Conservation (phyloP, 495 filamentous ascomycete genomes). For the Aspergillus taichungensis region DNA sequence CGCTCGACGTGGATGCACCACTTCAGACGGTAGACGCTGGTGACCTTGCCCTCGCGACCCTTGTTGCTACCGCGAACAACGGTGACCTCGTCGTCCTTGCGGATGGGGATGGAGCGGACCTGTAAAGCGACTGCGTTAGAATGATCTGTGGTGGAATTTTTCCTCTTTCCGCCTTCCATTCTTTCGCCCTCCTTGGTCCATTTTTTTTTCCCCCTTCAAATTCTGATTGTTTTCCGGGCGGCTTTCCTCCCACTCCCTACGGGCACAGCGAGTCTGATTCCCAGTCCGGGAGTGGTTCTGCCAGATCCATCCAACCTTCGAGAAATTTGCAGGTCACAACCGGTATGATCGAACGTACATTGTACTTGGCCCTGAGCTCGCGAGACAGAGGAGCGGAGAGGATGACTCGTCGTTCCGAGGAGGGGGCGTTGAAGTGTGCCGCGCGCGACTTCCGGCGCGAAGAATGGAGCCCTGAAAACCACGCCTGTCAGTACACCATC, state of each 20-base stretch:
- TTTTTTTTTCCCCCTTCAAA: too few relatives aligned
- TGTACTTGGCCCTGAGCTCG: constrained; percentile 93
- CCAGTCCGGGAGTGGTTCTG: constrained; percentile 1
- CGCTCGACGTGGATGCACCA: constrained; percentile 90
- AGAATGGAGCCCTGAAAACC: constrained; percentile 53
- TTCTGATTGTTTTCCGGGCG: neutral
- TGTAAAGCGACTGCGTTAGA: constrained; percentile 27
- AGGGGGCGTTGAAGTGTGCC: constrained; percentile 90
- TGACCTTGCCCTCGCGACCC: constrained; percentile 76
- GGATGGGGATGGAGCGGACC: constrained; percentile 95
- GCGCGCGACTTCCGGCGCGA: constrained; percentile 96
- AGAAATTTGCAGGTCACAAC: neutral
- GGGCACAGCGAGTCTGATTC: neutral
- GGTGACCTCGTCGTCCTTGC: constrained; percentile 93
- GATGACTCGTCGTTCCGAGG: constrained; percentile 80
- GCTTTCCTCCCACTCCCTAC: neutral
- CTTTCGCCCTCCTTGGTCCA: neutral
- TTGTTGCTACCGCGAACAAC: constrained; percentile 85
- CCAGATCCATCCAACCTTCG: constrained; percentile 5
- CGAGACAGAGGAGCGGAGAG: constrained; percentile 93
- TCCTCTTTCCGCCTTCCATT: neutral
- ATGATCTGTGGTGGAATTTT: neutral
- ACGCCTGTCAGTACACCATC: constrained; percentile 16
- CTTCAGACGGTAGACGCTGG: constrained; percentile 94
- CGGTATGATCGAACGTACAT: constrained; percentile 47